These are phyloP conservation scores for Coccomyxa sp. DNA, from an alignment of 139 green algal species.

Conservation along the genomic window DNA sequence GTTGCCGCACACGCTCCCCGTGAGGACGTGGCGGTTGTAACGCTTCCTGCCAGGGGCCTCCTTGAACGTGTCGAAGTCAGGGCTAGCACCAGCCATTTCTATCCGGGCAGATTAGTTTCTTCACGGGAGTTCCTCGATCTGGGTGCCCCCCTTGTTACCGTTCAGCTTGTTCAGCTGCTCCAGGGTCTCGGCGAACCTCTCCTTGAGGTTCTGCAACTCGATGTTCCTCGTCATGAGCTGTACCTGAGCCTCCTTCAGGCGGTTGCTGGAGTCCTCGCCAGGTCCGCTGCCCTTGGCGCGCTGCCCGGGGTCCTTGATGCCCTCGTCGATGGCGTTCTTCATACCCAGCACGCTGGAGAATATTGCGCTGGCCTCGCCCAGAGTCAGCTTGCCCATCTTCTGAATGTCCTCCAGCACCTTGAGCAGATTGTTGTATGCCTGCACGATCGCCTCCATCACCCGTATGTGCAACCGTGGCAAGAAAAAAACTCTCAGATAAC, in stretches of 20 bases:
- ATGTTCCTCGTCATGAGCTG: not conserved
- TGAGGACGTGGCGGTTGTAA: not conserved
- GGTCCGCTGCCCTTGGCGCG: not conserved
- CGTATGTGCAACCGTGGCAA: not conserved
- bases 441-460: not conserved
- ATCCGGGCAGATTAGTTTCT: not conserved
- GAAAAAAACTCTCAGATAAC: slow-evolving; percentile 2
- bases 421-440: not conserved
- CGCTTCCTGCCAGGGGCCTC: not conserved
- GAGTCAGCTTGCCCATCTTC: not conserved
- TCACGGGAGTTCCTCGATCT: not conserved
- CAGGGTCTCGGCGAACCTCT: not conserved
- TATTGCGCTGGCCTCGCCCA: not conserved
- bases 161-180: not conserved
- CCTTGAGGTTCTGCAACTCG: not conserved
- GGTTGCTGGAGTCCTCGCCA: not conserved
- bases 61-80: not conserved
- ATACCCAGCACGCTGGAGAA: not conserved
- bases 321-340: not conserved
- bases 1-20: not conserved
- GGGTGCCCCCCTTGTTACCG: not conserved
- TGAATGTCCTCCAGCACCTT: not conserved
- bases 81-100: not conserved
- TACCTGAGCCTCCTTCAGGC: not conserved
- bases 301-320: not conserved